A percentile compares a stretch with the other conserved stretches of the same genome.
Conservation (phyloP, 2,329 filamentous ascomycete genomes). For the Magnaporthiopsis incrustans region DNA sequence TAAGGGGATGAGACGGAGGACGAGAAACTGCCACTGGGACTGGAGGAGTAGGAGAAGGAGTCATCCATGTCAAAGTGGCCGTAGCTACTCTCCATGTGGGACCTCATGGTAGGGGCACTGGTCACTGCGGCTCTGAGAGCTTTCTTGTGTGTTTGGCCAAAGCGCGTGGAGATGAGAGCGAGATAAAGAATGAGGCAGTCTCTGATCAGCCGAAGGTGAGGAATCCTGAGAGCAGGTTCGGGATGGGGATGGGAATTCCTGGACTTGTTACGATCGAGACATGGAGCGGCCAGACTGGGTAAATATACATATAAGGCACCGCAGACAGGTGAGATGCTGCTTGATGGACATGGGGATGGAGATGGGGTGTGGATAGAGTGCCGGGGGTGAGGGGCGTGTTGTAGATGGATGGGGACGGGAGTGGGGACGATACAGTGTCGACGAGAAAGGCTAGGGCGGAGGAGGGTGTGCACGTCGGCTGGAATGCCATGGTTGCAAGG, state of each 20-base stretch:
- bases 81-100: not conserved
- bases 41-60: slow-evolving; percentile 25
- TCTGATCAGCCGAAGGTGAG: not conserved
- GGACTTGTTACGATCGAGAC: not conserved
- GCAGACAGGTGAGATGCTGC: not conserved
- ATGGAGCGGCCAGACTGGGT: not conserved
- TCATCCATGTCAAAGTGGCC: not conserved
- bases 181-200: slow-evolving; percentile 1
- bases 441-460: not conserved
- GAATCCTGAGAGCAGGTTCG: slow-evolving; percentile 3
- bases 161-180: not conserved
- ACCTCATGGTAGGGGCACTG: not conserved
- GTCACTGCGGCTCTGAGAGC: not conserved
- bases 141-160: not conserved
- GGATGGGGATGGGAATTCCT: slow-evolving; percentile 6
- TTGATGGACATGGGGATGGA: not conserved
- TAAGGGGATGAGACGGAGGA: slow-evolving; percentile 31
- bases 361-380: not conserved
- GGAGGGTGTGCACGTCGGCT: not conserved
- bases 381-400: not conserved
- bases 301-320: not conserved
- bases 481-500: not conserved
- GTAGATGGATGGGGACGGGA: not conserved
- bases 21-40: slow-evolving; percentile 28
- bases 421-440: too few relatives aligned